These are phyloP conservation scores for Phytophthora gonapodyides DNA, from an alignment of 352 stramenopile genomes.

Conservation along the genomic window DNA sequence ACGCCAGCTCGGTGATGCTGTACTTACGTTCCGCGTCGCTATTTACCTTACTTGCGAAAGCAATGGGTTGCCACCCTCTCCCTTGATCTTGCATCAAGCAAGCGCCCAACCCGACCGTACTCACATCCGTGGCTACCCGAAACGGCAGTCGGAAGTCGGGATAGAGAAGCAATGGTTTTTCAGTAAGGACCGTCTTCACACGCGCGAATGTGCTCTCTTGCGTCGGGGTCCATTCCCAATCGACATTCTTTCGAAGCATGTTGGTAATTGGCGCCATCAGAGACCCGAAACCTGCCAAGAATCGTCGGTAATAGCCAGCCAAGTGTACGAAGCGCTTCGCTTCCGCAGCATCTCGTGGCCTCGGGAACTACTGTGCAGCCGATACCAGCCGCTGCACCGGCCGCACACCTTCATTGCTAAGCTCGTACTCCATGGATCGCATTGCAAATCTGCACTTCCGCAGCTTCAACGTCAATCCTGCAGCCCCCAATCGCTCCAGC, in stretches of 20 bases:
- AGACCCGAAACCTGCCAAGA: conserved; percentile 22
- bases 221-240: conserved; percentile 26
- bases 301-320: conserved; percentile 29
- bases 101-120: neutral
- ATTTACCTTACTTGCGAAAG: too few species aligned
- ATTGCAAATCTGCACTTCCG: conserved; percentile 29
- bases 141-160: neutral
- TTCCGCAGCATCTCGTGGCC: neutral
- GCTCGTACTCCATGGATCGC: conserved; percentile 20
- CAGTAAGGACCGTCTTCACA: neutral
- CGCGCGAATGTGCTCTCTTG: neutral
- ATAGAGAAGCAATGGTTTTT: neutral
- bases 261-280: conserved; percentile 22
- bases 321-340: conserved; percentile 11
- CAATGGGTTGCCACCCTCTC: too few species aligned
- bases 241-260: conserved; percentile 24
- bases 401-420: conserved; percentile 1
- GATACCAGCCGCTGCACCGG: neutral
- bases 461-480: conserved; percentile 26
- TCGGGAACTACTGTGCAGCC: neutral
- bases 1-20: too few species aligned
- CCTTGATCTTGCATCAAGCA: too few species aligned
- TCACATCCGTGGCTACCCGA: neutral
- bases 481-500: conserved; percentile 16
- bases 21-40: too few species aligned